Evolutionary conservation across 108 stramenopile species (phyloP).

Genomic region (Cyclostephanos tholiformis): DNA sequence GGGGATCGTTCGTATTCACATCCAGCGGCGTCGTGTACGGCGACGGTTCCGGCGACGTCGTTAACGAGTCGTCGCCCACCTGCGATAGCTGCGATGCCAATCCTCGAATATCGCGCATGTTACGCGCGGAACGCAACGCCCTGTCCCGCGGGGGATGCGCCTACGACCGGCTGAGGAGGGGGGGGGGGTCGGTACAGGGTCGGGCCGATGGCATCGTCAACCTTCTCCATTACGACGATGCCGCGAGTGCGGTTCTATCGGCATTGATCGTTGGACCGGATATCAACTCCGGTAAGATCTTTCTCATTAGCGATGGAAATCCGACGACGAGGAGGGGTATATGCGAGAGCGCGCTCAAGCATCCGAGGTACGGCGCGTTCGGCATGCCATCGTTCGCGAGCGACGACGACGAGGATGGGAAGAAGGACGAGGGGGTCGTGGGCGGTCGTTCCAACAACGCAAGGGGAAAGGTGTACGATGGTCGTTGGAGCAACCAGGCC

Average conservation of each 20-base stretch:
- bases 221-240: slow-evolving; percentile 90
- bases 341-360: slow-evolving; percentile 79
- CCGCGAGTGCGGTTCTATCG: slow-evolving; percentile 70
- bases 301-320: slow-evolving; percentile 86
- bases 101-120: slow-evolving; percentile 62
- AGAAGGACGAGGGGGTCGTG: slow-evolving; percentile 69
- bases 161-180: slow-evolving; percentile 57
- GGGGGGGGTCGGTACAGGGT: slow-evolving; percentile 42
- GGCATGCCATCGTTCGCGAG: slow-evolving; percentile 72
- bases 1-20: slow-evolving; percentile 83
- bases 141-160: slow-evolving; percentile 59
- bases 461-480: slow-evolving; percentile 84
- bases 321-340: slow-evolving; percentile 76
- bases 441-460: slow-evolving; percentile 51
- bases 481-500: slow-evolving; percentile 61
- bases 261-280: slow-evolving; percentile 57
- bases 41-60: slow-evolving; percentile 55
- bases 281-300: slow-evolving; percentile 53
- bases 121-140: slow-evolving; percentile 69
- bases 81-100: slow-evolving; percentile 45
- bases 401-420: slow-evolving; percentile 76
- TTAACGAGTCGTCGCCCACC: slow-evolving; percentile 64
- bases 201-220: slow-evolving; percentile 83
- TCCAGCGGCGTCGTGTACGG: slow-evolving; percentile 83
- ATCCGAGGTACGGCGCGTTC: slow-evolving; percentile 44